Base-by-base conservation (phyloP, 1,284 basidiomycete genomes). In the Malassezia pachydermatis region DNA sequence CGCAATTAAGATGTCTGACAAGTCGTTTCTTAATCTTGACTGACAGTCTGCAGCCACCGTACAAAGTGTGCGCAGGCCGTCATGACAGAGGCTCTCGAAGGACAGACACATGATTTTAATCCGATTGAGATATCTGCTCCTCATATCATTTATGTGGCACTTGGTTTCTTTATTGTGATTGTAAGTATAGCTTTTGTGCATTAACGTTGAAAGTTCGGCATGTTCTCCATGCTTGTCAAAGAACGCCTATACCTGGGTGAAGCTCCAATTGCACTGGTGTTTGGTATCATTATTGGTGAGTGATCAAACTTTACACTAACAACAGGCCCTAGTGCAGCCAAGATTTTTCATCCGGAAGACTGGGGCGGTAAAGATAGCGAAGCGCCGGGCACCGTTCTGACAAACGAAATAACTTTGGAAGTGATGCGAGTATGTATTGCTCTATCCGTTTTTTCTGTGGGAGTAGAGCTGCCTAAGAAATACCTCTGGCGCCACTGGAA, bases 391-490 rank as follows among this genome's bases (percentile, higher is more conserved):
- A 76, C 77, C 8, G 83, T 88, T 70, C 75, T 76, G 22, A 85
- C 92, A 56, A 88, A 75, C 47, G 67, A 73, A 34, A 63, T 75
- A 51, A 74, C 74, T 1, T 63, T 75, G 54, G 94, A 99, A 73
- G 78, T 98, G 62, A 90, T 88, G 17, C 80, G 92, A n/a, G 83
- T 98, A 49, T 86, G 96, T 48, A 82, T 98, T 40, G 92, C 92
- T 5, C 85, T 98, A 49, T 89, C 89, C 32, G 92, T 99, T 4
- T 99, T 99, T 73, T 89, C 92, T 9, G 88, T 98, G 54, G 94
- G 94, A 3, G 94, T 98, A 32, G 75, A 73, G 49, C 46, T 71
- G 48, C 63, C 62, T 34, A 63, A 65, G 47, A 68, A 69, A 28
- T 96, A 96, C 73, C 84, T 96, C 78, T 76, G 78, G 36, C 79